Evolutionary conservation across 2,329 filamentous ascomycete genomes (phyloP).

Genomic region (Fonsecaea monophora): DNA sequence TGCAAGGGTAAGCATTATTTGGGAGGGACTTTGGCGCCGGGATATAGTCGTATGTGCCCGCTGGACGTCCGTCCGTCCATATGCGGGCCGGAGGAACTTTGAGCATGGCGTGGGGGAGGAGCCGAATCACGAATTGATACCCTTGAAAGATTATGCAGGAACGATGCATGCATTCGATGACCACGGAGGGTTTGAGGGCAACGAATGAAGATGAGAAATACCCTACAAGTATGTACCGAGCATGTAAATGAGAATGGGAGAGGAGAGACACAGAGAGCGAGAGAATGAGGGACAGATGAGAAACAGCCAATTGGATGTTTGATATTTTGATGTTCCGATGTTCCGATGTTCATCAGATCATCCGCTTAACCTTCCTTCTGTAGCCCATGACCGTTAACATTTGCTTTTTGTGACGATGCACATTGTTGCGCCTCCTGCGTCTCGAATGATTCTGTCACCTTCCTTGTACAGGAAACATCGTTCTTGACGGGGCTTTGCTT

Average conservation of each 20-base stretch:
- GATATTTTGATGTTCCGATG: not conserved
- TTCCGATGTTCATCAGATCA: too few relatives aligned
- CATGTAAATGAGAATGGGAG: too few relatives aligned
- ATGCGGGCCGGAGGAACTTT: not conserved
- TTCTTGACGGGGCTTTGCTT: not conserved
- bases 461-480: not conserved
- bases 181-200: too few relatives aligned
- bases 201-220: too few relatives aligned
- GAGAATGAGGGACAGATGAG: too few relatives aligned
- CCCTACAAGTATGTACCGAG: too few relatives aligned
- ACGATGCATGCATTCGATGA: not conserved
- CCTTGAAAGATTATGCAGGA: not conserved
- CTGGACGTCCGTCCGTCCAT: not conserved
- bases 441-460: not conserved
- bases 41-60: not conserved
- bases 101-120: not conserved
- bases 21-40: not conserved
- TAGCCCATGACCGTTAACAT: not conserved
- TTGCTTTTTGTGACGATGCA: not conserved
- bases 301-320: too few relatives aligned
- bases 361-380: constrained; percentile 2
- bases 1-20: not conserved
- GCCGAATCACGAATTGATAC: constrained; percentile 5
- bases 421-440: not conserved
- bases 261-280: not conserved